A percentile compares a stretch with the other conserved stretches of the same genome.
phyloP scores from a whole-genome alignment of 257 asterid genomes.

The Solanum tacnaense region DNA sequence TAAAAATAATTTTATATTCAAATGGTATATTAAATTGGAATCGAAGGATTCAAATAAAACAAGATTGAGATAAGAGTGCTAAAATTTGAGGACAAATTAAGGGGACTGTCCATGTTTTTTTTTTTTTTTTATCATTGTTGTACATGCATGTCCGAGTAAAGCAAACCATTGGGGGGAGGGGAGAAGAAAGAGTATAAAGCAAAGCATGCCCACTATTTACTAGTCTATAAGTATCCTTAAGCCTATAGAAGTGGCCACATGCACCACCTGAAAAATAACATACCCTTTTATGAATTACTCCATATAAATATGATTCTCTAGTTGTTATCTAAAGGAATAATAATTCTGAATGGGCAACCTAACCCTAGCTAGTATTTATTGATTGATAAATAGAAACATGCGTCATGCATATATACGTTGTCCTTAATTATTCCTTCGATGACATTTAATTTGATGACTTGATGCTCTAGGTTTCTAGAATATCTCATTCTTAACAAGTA shows the following conservation, averaged over 20 bases:
- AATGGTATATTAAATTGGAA: too few species aligned
- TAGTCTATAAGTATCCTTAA: not conserved
- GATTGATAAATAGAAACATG: not conserved
- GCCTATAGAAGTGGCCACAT: not conserved
- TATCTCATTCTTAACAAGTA: not conserved
- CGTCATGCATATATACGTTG: not conserved
- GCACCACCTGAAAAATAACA: not conserved
- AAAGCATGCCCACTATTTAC: not conserved
- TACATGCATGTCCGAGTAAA: not conserved
- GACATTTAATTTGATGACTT: not conserved
- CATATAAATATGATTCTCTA: not conserved
- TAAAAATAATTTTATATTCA: too few species aligned
- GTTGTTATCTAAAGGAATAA: not conserved
- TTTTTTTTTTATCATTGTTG: too few species aligned
- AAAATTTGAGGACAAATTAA: too few species aligned
- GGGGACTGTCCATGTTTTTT: too few species aligned
- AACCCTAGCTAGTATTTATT: not conserved
- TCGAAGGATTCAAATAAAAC: too few species aligned
- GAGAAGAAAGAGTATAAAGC: not conserved
- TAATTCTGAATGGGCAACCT: not conserved
- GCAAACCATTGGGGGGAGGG: not conserved
- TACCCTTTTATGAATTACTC: not conserved
- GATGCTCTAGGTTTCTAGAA: not conserved
- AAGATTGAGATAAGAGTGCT: too few species aligned
- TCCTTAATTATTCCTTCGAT: not conserved